These are phyloP conservation scores for Oryza nivara DNA, from an alignment of 176 grass and related monocot species.

Conservation along the genomic window DNA sequence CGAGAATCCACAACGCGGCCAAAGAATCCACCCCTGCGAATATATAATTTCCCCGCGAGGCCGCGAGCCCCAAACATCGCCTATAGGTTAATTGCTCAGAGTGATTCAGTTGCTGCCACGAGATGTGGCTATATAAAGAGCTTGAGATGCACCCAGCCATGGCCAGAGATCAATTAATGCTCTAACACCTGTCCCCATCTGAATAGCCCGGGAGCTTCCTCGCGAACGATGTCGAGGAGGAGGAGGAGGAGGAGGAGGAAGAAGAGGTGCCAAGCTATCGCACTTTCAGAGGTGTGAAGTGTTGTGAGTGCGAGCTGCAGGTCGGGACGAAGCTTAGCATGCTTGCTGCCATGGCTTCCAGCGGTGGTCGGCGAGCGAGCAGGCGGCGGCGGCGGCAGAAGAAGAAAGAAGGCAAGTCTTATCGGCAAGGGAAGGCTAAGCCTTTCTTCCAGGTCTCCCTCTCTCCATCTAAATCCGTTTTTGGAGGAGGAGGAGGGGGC, in stretches of 20 bases:
- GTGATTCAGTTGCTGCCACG: constrained; percentile 8
- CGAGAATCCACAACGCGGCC: constrained; percentile 34
- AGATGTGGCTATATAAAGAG: constrained; percentile 51
- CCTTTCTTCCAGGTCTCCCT: constrained; percentile 83
- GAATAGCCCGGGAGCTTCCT: background rate
- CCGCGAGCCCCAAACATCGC: constrained; percentile 13
- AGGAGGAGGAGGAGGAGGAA: constrained; percentile 44
- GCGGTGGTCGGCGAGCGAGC: constrained; percentile 18
- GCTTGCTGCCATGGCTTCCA: constrained; percentile 42
- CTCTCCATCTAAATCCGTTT: constrained; percentile 56
- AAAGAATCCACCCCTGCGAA: constrained; percentile 33
- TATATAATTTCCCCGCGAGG: constrained; percentile 16
- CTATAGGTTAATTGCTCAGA: background rate
- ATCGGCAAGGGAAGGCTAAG: constrained; percentile 81
- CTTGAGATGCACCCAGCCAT: background rate
- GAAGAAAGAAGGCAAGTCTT: constrained; percentile 72
- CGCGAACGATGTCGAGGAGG: constrained; percentile 44
- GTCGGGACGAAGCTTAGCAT: constrained; percentile 21
- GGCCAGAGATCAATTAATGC: constrained; percentile 14
- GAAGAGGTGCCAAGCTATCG: constrained; percentile 29
- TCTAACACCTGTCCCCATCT: background rate
- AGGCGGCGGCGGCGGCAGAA: background rate
- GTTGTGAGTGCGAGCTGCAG: background rate
- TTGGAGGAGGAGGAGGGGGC: constrained; percentile 35
- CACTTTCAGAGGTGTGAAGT: background rate